Conservation (phyloP, 108 stramenopile species). For the Bacterosira constricta region DNA sequence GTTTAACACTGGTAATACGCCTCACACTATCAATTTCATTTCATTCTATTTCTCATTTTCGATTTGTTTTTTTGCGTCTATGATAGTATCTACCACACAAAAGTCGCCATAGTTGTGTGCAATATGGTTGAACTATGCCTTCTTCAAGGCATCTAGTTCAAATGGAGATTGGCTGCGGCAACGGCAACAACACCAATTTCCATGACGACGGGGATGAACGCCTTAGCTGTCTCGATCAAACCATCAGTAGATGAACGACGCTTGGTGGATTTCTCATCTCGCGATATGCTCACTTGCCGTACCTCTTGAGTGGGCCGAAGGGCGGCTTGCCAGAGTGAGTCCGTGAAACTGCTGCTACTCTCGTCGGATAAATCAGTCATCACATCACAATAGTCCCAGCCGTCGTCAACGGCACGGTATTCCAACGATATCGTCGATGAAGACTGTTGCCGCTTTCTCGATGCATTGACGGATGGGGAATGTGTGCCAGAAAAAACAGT, state of each 20-base stretch:
- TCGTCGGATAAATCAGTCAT: too few relatives aligned
- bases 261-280: neutral
- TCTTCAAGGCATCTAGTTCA: too few relatives aligned
- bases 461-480: too few relatives aligned
- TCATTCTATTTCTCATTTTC: too few relatives aligned
- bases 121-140: too few relatives aligned
- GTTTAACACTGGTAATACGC: too few relatives aligned
- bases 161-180: conserved; percentile 1
- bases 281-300: neutral
- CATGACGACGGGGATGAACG: conserved; percentile 27
- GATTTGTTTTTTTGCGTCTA: too few relatives aligned
- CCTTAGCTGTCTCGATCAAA: conserved; percentile 29
- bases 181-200: conserved; percentile 30
- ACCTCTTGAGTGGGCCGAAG: conserved; percentile 3
- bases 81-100: too few relatives aligned
- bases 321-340: conserved; percentile 22
- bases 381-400: neutral
- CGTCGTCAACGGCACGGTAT: neutral
- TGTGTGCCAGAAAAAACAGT: too few relatives aligned
- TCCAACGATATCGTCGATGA: neutral
- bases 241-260: conserved; percentile 1
- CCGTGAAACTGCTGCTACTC: conserved; percentile 13
- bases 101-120: too few relatives aligned
- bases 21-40: too few relatives aligned
- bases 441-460: neutral